Base-by-base conservation (phyloP, 2,329 filamentous ascomycete species). In the Lasiodiplodia sp. region DNA sequence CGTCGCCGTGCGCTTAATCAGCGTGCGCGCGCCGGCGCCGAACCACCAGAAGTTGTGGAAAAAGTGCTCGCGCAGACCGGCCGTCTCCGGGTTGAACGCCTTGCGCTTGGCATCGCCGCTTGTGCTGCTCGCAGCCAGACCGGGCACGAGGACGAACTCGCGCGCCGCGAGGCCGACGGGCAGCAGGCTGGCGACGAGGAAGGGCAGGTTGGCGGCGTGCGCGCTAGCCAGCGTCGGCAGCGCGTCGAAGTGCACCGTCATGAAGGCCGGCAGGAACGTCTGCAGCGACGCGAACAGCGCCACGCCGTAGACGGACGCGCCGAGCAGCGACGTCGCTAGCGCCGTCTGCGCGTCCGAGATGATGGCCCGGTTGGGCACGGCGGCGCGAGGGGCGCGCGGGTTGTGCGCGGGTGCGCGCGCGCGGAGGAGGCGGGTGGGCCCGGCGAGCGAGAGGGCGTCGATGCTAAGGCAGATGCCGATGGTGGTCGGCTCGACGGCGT, bases 381-480 rank as follows among this genome's bases (percentile, higher is more conserved):
- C 73, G 56, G 58, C 34, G 37, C 51, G 47, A 7, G 80, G 75
- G 3, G 83, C 81, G 38, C 85, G 85, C 51, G 86, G 80, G 67
- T 86, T 84, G 78, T 94, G 92, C 21, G 87, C 85, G 49, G 84
- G 83, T 47, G 90, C 89, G 37, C 91, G 83, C 5, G 88, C 86
- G 63, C 93, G 91, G 67, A 97, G 83, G 53, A 96, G 85, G 69
- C 87, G 85, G 79, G 96, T 95, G 1, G 94, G 93, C 34, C 92
- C 76, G 52, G 90, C 89, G 52, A 88, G 88, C 2, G 92, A 88
- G 69, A 90, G 74, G 65, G 92, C 82, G 73, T 94, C 91, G 74
- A 95, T 91, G 40, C 82, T 78, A 63, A 93, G 85, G 44, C 88
- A 88, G 49, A 86, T 82, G 37, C 89, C 75, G 23, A 90, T 85